These are phyloP conservation scores for Piper betle DNA, from an alignment of 164 flowering plant genomes.

Conservation along the genomic window DNA sequence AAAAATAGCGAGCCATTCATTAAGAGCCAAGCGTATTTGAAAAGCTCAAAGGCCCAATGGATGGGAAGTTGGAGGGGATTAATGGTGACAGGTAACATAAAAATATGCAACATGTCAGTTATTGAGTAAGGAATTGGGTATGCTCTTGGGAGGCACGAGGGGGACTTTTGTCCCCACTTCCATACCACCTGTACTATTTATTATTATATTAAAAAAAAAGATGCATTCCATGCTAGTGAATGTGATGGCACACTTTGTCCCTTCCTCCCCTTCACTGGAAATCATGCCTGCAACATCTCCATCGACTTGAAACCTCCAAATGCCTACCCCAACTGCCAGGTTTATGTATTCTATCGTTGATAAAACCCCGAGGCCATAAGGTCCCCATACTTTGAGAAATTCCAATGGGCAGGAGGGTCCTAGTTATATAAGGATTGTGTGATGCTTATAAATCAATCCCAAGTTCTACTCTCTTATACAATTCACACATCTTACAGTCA, in stretches of 20 bases:
- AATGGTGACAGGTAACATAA: neutral
- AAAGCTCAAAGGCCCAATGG: neutral
- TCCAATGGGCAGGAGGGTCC: neutral
- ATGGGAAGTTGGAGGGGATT: neutral
- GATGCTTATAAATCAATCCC: neutral
- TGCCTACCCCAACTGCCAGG: neutral
- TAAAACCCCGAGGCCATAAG: neutral
- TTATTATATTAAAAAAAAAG: no score
- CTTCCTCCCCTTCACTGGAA: neutral
- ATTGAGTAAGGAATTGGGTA: neutral
- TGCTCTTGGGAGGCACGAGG: neutral
- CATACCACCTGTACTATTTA: neutral
- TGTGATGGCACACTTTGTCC: neutral
- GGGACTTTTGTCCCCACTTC: neutral
- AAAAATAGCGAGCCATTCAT: no score
- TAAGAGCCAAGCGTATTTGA: neutral
- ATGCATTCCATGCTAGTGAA: neutral
- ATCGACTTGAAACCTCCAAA: neutral
- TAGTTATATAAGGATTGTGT: neutral
- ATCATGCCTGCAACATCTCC: neutral
- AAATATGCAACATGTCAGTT: neutral
- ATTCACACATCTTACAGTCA: neutral
- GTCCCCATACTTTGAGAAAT: no score
- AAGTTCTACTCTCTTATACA: neutral
- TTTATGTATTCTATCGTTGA: neutral